Evolutionary conservation across 2,329 filamentous ascomycete species (phyloP).

Genomic region (Zasmidium citrigriseum): DNA sequence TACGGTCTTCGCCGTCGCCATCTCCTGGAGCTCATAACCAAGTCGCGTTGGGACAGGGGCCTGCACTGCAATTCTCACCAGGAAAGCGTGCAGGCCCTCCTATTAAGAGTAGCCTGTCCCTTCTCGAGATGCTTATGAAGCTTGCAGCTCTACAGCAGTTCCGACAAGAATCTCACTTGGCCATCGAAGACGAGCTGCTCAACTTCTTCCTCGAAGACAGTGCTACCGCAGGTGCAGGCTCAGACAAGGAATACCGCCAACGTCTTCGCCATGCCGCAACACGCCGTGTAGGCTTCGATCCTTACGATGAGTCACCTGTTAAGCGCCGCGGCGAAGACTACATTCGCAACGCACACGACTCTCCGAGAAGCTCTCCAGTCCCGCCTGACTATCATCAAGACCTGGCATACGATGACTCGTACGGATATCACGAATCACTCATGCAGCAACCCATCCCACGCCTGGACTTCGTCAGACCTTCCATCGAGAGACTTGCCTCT

Average conservation of each 20-base stretch:
- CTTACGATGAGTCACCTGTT: constrained; percentile 70
- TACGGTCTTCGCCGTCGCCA: constrained; percentile 29
- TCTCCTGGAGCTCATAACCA: constrained; percentile 13
- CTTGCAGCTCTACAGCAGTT: constrained; percentile 88
- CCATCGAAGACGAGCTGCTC: constrained; percentile 84
- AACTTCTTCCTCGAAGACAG: constrained; percentile 80
- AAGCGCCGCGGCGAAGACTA: constrained; percentile 69
- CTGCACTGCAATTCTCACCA: constrained; percentile 35
- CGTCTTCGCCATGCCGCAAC: constrained; percentile 62
- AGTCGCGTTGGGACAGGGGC: constrained; percentile 15
- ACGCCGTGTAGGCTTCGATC: constrained; percentile 67
- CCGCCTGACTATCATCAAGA: constrained; percentile 3
- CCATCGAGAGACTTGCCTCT: constrained; percentile 4
- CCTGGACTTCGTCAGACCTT: constrained; percentile 14
- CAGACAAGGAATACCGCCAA: constrained; percentile 62
- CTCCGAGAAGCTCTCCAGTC: constrained; percentile 11
- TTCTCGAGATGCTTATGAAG: constrained; percentile 85
- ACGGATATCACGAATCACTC: constrained; percentile 18
- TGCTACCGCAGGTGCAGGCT: constrained; percentile 65
- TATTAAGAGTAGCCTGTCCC: constrained; percentile 70
- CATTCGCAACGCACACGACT: constrained; percentile 21
- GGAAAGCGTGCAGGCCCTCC: constrained; percentile 27
- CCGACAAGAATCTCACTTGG: constrained; percentile 84
- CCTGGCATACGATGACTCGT: constrained; percentile 19
- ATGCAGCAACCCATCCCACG: constrained; percentile 11